Evolutionary conservation across 2,329 filamentous ascomycete genomes (phyloP), one percentile per base, ranked within the genome.

Genomic region (Pochonia chlamydosporia): DNA sequence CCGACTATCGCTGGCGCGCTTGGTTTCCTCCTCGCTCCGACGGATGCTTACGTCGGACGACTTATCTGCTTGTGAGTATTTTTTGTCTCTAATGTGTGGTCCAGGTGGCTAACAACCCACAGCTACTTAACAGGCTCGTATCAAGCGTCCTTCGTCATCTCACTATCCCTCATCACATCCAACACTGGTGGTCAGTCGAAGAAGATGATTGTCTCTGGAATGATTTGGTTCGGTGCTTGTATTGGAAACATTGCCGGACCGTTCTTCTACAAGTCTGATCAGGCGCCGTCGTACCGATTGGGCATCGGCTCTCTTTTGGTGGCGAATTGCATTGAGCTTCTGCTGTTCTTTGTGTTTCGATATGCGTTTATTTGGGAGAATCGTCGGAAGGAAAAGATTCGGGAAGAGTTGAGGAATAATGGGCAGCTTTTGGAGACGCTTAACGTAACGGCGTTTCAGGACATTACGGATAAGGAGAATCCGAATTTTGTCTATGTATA

Each of bases 171-270:
- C 49, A 70, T 71, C 36, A 74, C 72, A 0, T 71, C 71, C 31
- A 78, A 78, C 53, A 72, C 70, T 0, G 71, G 67, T 1, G 79
- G 79, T 0, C 77, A 81, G 51, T 81, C 78, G 1, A 83, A 83
- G 58, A 82, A 84, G 57, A 78, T 83, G 40, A 75, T 82, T 23
- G 79, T 79, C n/a, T 81, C 80, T 20, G 79, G 76, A 1, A 73
- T 80, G 48, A 68, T 82, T 2, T 82, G 80, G 63, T 66, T 83
- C 9, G 78, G 77, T 0, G 78, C 78, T 47, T 82, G 78, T 54
- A 70, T 75, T 2, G 80, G 79, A 5, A 83, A 84, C 55, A 80
- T 84, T 36, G 73, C 71, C 4, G 76, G 79, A 0, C 81, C 81
- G 0, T 82, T 83, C 61, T 83, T 84, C 63, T 84, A 82, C 61